Evolutionary conservation across 495 filamentous ascomycete species (phyloP).

Genomic region (Hyaloscypha hepaticicola): DNA sequence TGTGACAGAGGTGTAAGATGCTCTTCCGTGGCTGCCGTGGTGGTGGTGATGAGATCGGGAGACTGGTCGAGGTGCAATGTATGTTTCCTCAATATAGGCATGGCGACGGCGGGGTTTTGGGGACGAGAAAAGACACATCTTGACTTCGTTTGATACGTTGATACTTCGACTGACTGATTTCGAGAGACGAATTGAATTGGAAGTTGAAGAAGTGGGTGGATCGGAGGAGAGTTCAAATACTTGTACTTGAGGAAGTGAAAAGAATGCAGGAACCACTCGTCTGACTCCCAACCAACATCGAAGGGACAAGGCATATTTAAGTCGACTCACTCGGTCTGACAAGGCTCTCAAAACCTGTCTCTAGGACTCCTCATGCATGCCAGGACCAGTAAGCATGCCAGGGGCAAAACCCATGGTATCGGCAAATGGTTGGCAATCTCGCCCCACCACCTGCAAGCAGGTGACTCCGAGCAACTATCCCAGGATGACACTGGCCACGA

Average conservation of each 20-base stretch:
- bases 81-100: constrained; percentile 24
- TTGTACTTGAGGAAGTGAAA: background rate
- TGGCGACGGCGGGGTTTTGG: constrained; percentile 15
- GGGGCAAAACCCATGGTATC: background rate
- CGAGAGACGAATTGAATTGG: background rate
- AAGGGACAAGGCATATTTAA: constrained; percentile 12
- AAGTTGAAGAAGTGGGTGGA: background rate
- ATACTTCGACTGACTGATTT: background rate
- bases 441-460: background rate
- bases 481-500: background rate
- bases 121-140: constrained; percentile 29
- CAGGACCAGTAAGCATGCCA: background rate
- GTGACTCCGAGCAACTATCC: background rate
- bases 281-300: background rate
- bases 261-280: background rate
- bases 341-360: background rate
- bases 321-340: constrained; percentile 8
- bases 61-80: constrained; percentile 26
- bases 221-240: background rate
- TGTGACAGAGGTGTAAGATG: constrained; percentile 27
- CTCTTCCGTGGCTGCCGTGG: constrained; percentile 5
- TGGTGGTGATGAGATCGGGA: constrained; percentile 24
- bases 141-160: background rate
- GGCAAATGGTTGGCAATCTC: background rate
- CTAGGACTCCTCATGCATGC: constrained; percentile 4